These are phyloP conservation scores for Arthrinium phaeospermum DNA, from an alignment of 2,329 filamentous ascomycete species.

Conservation along the genomic window DNA sequence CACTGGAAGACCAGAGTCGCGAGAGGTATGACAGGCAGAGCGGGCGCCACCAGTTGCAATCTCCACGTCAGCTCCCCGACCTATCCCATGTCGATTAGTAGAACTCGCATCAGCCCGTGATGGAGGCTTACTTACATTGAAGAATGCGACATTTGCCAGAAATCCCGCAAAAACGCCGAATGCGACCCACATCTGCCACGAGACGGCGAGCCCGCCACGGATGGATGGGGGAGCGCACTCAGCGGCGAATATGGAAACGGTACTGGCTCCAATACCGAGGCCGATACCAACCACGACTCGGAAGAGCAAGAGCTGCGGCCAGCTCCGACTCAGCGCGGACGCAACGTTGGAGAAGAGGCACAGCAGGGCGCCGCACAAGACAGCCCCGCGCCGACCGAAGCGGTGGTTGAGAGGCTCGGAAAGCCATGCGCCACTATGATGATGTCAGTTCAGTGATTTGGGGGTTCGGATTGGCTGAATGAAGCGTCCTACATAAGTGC, in stretches of 20 bases:
- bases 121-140: slow-evolving; percentile 42
- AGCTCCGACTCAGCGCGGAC: slow-evolving; percentile 62
- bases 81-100: neutral
- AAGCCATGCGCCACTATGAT: slow-evolving; percentile 59
- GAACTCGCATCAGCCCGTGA: neutral
- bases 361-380: slow-evolving; percentile 68
- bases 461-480: neutral
- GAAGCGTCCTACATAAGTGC: slow-evolving; percentile 45
- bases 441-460: neutral
- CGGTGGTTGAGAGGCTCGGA: slow-evolving; percentile 66
- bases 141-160: slow-evolving; percentile 68
- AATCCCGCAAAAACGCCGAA: slow-evolving; percentile 72
- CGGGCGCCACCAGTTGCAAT: slow-evolving; percentile 67
- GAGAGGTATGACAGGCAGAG: slow-evolving; percentile 68
- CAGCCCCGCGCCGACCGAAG: slow-evolving; percentile 66
- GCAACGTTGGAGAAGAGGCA: slow-evolving; percentile 67
- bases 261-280: slow-evolving; percentile 60
- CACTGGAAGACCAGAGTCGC: slow-evolving; percentile 63
- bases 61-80: slow-evolving; percentile 65
- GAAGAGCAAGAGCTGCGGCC: slow-evolving; percentile 61
- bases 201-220: slow-evolving; percentile 59
- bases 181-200: slow-evolving; percentile 61
- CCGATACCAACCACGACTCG: slow-evolving; percentile 65
- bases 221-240: slow-evolving; percentile 59
- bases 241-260: slow-evolving; percentile 59